phyloP scores from a whole-genome alignment of 345 rosid genomes.

The Limnanthes douglasii region DNA sequence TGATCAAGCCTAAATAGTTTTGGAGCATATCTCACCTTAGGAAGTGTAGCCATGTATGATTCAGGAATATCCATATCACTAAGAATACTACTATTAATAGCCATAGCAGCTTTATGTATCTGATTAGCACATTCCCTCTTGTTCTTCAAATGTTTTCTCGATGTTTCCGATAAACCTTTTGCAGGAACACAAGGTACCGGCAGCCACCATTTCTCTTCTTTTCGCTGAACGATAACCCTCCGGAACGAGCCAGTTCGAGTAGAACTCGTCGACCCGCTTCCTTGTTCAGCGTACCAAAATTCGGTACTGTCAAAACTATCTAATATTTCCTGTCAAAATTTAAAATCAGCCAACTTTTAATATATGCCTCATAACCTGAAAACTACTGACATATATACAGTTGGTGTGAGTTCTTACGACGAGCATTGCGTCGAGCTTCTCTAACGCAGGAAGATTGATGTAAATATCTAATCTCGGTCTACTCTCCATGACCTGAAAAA shows the following conservation, averaged over 20 bases:
- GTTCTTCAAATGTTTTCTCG: conserved; percentile 52
- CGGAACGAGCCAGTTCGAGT: conserved; percentile 54
- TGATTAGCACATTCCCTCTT: conserved; percentile 66
- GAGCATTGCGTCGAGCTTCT: conserved; percentile 58
- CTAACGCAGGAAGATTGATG: conserved; percentile 57
- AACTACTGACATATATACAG: too few species aligned
- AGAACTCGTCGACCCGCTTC: conserved; percentile 59
- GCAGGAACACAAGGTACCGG: conserved; percentile 79
- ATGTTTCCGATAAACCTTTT: conserved; percentile 62
- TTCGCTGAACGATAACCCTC: conserved; percentile 47
- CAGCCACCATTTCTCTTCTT: conserved; percentile 98
- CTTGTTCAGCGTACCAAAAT: conserved; percentile 92
- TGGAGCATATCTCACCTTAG: conserved; percentile 87
- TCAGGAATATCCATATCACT: conserved; percentile 89
- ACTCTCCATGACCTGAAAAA: conserved; percentile 38
- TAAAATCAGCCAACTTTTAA: background rate
- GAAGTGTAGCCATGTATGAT: conserved; percentile 64
- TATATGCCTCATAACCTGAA: too few species aligned
- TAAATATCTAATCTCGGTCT: conserved; percentile 43
- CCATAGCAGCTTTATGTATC: conserved; percentile 95
- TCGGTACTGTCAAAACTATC: conserved; percentile 65
- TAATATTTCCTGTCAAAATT: conserved; percentile 52
- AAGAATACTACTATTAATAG: conserved; percentile 69
- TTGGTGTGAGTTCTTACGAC: conserved; percentile 17
- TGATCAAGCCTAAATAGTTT: too few species aligned